Percentiles rank a stretch among this genome's conserved stretches.
Evolutionary conservation across 139 green algal genomes (phyloP).

Genomic region (Chlamydomonas urium): DNA sequence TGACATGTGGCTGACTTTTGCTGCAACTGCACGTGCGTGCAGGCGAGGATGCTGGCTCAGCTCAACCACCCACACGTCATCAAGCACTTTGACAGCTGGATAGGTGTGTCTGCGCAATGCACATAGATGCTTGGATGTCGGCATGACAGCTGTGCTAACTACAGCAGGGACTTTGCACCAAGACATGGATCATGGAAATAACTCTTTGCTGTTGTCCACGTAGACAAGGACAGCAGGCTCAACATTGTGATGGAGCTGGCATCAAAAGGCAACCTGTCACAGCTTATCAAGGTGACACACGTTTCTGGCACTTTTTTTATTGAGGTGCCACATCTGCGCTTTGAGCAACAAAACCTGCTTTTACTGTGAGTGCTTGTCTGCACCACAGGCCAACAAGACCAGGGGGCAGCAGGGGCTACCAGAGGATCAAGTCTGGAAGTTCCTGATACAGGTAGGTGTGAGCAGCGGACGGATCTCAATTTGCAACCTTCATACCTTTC

Average conservation of each 20-base stretch:
- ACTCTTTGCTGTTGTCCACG: no score
- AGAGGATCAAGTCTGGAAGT: slow-evolving; percentile 58
- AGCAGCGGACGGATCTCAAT: not conserved
- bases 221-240: slow-evolving; percentile 51
- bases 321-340: not conserved
- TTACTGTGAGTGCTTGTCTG: no score
- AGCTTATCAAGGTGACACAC: slow-evolving; percentile 35
- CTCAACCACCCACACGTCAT: slow-evolving; percentile 57
- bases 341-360: no score
- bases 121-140: not conserved
- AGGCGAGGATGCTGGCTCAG: slow-evolving; percentile 56
- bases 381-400: no score
- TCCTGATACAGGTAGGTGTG: slow-evolving; percentile 61
- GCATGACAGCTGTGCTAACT: not conserved
- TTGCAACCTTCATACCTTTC: not conserved
- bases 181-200: no score
- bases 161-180: no score
- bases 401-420: slow-evolving; percentile 40
- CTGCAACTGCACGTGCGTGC: no score
- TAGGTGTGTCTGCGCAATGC: slow-evolving; percentile 28
- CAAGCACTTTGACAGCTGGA: slow-evolving; percentile 59
- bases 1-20: no score
- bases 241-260: slow-evolving; percentile 79
- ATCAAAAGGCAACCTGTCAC: slow-evolving; percentile 47
- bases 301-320: not conserved